These are phyloP conservation scores for Pontederia paniculata DNA, from an alignment of 176 grass and related monocot genomes.

Conservation along the genomic window DNA sequence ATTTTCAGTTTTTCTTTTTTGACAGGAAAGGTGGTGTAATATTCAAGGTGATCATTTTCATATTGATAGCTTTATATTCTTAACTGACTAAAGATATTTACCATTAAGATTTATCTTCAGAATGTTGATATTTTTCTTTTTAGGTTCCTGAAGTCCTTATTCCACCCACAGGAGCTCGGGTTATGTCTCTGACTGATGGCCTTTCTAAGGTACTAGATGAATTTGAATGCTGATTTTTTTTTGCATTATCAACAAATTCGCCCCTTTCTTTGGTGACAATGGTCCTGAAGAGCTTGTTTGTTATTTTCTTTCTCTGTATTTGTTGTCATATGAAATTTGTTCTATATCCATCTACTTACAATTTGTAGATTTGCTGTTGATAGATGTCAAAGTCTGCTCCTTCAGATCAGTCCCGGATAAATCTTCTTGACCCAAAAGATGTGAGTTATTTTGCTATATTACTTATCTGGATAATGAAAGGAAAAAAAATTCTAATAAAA, in stretches of 20 bases:
- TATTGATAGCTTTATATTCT: constrained; percentile 12
- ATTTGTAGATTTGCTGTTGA: constrained; percentile 26
- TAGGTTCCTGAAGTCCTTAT: constrained; percentile 94
- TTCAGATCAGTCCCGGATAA: constrained; percentile 94
- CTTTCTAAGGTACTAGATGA: constrained; percentile 70
- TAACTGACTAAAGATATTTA: no score
- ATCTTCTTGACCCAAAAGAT: constrained; percentile 95
- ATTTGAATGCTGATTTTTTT: constrained; percentile 11
- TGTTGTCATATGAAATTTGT: background rate
- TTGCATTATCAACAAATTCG: no score
- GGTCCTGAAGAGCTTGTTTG: no score
- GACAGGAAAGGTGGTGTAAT: constrained; percentile 66
- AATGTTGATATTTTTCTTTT: background rate
- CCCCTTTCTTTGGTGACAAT: no score
- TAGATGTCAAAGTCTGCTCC: constrained; percentile 98
- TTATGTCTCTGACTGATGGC: constrained; percentile 95
- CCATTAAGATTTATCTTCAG: constrained; percentile 1
- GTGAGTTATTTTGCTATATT: constrained; percentile 33
- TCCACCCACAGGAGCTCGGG: constrained; percentile 77
- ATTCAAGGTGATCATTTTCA: constrained; percentile 53
- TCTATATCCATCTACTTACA: constrained; percentile 1
- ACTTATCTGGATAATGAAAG: background rate
- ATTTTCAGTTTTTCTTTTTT: constrained; percentile 18
- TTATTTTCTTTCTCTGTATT: background rate
- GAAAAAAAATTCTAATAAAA: no score